Evolutionary conservation across 805 yeast genomes (phyloP), one percentile per base, ranked within the genome.

Genomic region (Ogataea ganodermae): DNA sequence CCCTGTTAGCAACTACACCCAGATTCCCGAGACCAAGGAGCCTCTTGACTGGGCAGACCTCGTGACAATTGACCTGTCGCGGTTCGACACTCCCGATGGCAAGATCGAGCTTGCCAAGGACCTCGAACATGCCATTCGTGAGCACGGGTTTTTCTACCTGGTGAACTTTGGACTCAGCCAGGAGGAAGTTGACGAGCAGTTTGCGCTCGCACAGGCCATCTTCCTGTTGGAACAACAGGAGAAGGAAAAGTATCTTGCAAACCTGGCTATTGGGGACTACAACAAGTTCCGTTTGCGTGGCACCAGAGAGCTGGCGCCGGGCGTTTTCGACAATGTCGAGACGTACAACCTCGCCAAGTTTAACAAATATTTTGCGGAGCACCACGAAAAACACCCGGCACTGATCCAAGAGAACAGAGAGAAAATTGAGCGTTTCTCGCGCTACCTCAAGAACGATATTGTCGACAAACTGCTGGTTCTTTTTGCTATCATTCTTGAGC

Each of bases 121-220:
- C 18, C 55, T 66, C 28, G 52, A 60, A 40, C 35, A 46, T 3
- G 70, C 69, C 1, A 61, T 63, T 28, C 56, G 60, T 10, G 54
- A 61, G 18, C 68, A 66, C 31, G 71, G 71, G 7, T 67, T 66
- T 48, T 67, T 66, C 63, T 66, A 67, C 1, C 60, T 66, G 4
- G 47, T 53, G 10, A 60, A 60, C 31, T 55, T 54, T 31, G 70
- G 68, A 1, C 52, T 66, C 3, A 35, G 57, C 9, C 60, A 62
- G 36, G 60, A 59, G 21, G 63, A 63, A 35, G 58, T 67, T 30
- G 44, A 60, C 30, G 55, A 60, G 23, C 58, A 55, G 14, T 67
- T 65, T 47, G 56, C 65, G 6, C 55, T 62, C 28, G 70, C 68
- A 6, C 58, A 57, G 43, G 63, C 56, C 30, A 63, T 66, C 45